These are phyloP conservation scores for Dendrobium huoshanense DNA, from an alignment of 106 monocot genomes.

Conservation along the genomic window DNA sequence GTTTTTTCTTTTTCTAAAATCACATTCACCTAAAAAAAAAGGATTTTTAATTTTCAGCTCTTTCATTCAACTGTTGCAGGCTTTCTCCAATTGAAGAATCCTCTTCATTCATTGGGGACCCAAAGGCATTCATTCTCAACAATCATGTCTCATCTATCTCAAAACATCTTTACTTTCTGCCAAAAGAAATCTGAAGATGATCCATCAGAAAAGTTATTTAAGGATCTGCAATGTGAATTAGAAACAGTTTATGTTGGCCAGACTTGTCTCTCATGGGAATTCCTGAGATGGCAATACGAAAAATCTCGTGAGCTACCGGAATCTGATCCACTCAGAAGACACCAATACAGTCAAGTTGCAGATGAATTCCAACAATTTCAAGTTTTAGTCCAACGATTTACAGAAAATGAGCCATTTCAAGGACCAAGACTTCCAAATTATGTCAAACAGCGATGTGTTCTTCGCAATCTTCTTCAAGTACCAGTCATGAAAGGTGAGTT, in stretches of 20 bases:
- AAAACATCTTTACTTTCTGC: conserved; percentile 29
- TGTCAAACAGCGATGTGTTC: conserved; percentile 45
- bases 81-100: conserved; percentile 52
- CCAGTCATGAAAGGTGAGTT: conserved; percentile 66
- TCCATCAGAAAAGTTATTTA: conserved; percentile 46
- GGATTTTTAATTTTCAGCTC: no score
- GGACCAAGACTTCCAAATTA: conserved; percentile 56
- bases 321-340: conserved; percentile 28
- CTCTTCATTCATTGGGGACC: conserved; percentile 28
- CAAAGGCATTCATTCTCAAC: conserved; percentile 33
- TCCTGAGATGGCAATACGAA: conserved; percentile 81
- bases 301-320: conserved; percentile 44
- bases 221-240: conserved; percentile 52
- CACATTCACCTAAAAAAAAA: no score
- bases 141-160: conserved; percentile 39
- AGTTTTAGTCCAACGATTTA: conserved; percentile 56
- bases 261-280: conserved; percentile 85
- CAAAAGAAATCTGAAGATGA: conserved; percentile 27
- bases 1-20: no score
- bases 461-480: conserved; percentile 65
- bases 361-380: conserved; percentile 83
- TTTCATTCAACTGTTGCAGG: conserved; percentile 24
- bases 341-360: conserved; percentile 59
- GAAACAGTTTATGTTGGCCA: conserved; percentile 85
- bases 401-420: conserved; percentile 72